phyloP scores from a whole-genome alignment of 495 filamentous ascomycete species.

The Xylona heveae region DNA sequence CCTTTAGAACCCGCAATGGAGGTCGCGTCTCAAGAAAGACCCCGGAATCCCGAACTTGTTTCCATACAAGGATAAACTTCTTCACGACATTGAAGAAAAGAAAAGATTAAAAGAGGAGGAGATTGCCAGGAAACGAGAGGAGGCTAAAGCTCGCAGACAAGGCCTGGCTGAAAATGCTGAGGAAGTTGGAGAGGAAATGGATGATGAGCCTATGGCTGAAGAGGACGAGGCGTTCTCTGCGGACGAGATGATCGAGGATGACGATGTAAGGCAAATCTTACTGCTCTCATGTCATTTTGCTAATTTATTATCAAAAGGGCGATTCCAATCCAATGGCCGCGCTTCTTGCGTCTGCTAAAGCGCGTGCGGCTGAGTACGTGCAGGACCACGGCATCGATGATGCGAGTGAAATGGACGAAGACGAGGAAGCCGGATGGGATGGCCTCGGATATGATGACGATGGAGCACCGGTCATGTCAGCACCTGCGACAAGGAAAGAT shows the following conservation, averaged over 20 bases:
- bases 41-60: slow-evolving; percentile 94
- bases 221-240: slow-evolving; percentile 7
- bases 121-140: slow-evolving; percentile 39
- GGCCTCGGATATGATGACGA: slow-evolving; percentile 14
- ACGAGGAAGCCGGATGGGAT: slow-evolving; percentile 20
- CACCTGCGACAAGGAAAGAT: slow-evolving; percentile 29
- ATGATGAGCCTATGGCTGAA: slow-evolving; percentile 13
- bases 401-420: slow-evolving; percentile 25
- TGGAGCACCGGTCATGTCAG: slow-evolving; percentile 14
- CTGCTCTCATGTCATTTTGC: not conserved
- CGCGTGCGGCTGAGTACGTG: slow-evolving; percentile 68
- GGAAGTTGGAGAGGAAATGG: slow-evolving; percentile 17
- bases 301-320: slow-evolving; percentile 23
- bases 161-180: slow-evolving; percentile 16
- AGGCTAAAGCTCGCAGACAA: slow-evolving; percentile 49
- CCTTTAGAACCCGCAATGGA: slow-evolving; percentile 73
- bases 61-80: slow-evolving; percentile 88
- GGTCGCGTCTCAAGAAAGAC: slow-evolving; percentile 83
- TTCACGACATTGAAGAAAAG: slow-evolving; percentile 83
- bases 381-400: slow-evolving; percentile 28
- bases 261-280: slow-evolving; percentile 17
- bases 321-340: slow-evolving; percentile 82
- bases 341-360: slow-evolving; percentile 70
- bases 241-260: slow-evolving; percentile 24
- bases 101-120: slow-evolving; percentile 66